Evolutionary conservation across 2,329 filamentous ascomycete species (phyloP), one percentile per base, ranked within the genome.

Genomic region (Penicillium sp.): DNA sequence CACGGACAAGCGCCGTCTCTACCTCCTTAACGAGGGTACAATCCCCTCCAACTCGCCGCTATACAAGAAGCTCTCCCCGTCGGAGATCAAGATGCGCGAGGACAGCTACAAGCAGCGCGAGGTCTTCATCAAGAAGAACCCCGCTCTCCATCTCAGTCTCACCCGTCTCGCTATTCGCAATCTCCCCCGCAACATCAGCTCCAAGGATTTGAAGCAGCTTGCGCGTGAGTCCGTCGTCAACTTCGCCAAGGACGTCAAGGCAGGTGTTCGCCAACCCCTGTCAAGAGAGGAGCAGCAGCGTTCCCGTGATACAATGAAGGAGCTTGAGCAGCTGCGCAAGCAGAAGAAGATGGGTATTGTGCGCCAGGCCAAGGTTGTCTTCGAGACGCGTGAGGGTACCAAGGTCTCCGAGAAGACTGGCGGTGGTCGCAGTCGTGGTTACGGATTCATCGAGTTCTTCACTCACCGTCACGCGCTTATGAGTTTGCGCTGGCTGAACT

Each of bases 361-460:
- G 36, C 87, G 83, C 62, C 93, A 99, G 73, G 87, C 92, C 48
- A 99, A 96, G 77, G 82, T 99, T 46, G 88, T 97, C 31, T 97
- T 93, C 64, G 93, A 99, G 74, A 88, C 86, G 48, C 81, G 81
- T 30, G 84, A 93, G 60, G 93, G 93, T 38, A 83, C 83, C 63
- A 97, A 96, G 74, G 83, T 95, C 12, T 72, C 79, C 8, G 90
- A 95, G 72, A 78, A 81, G 36, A 83, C 77, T 42, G 89, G 88
- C 7, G 89, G 84, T 6, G 91, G 91, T 39, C 82, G 88, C 66
- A 93, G 88, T 67, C 82, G 92, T 67, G 93, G 93, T 4, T 99
- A 99, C 68, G 93, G 95, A 11, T 99, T 99, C 75, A 87, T 99
- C 59, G 93, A 99, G 73, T 99, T 96, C 72, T 87, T 84, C 57